Conservation (phyloP, 176 grass and related monocot genomes). For the Puccinellia tenuiflora region DNA sequence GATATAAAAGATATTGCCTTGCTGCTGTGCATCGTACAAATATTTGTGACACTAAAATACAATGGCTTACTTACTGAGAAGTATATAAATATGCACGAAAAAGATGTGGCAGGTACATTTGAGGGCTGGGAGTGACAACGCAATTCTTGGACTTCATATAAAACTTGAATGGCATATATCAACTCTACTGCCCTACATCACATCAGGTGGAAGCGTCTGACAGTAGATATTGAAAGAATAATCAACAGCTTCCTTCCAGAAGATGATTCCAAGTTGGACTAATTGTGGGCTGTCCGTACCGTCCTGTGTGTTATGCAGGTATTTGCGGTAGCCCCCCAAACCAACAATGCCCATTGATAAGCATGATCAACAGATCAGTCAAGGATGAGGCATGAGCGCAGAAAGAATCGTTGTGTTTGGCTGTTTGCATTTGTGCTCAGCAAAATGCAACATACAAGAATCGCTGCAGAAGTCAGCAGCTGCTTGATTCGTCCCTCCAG, state of each 20-base stretch:
- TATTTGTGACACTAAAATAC: neutral
- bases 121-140: neutral
- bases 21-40: neutral
- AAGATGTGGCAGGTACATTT: neutral
- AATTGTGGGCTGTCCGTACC: neutral
- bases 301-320: neutral
- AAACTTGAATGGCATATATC: neutral
- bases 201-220: neutral
- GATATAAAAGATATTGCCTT: neutral
- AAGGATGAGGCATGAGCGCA: neutral
- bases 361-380: neutral
- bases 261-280: neutral
- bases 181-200: neutral
- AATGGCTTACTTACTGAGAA: neutral
- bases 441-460: neutral
- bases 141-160: neutral
- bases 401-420: neutral
- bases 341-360: neutral
- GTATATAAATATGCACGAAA: conserved; percentile 7
- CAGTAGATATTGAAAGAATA: neutral
- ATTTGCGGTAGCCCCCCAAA: neutral
- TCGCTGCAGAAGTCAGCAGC: neutral
- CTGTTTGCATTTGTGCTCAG: neutral
- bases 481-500: neutral
- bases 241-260: neutral